These are phyloP conservation scores for Gossypium aridum DNA, from an alignment of 441 rosid species.

Conservation along the genomic window DNA sequence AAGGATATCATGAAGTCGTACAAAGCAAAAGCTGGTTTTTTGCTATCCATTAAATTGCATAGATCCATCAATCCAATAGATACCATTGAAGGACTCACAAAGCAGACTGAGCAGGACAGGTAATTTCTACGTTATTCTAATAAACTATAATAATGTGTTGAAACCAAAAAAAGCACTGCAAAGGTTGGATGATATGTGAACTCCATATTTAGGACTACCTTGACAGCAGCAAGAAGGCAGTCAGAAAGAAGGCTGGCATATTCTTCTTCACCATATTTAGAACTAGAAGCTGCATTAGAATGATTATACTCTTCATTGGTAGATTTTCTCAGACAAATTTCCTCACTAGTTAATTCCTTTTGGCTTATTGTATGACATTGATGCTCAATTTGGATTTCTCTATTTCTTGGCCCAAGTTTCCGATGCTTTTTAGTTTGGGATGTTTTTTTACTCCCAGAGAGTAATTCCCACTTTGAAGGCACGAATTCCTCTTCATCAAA, in stretches of 20 bases:
- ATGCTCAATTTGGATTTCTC: slow-evolving; percentile 29
- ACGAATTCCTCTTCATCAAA: slow-evolving; percentile 71
- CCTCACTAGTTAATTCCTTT: slow-evolving; percentile 38
- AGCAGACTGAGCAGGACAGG: neutral
- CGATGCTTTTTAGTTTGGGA: slow-evolving; percentile 30
- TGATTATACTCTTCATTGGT: slow-evolving; percentile 27
- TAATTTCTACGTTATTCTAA: neutral
- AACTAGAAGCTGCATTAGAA: slow-evolving; percentile 32
- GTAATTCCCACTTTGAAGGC: slow-evolving; percentile 71
- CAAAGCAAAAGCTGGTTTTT: neutral
- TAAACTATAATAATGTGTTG: neutral
- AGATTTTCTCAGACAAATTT: slow-evolving; percentile 28
- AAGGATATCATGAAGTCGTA: neutral
- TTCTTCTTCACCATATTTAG: slow-evolving; percentile 43
- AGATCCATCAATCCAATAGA: neutral
- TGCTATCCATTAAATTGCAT: neutral
- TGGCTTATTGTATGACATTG: slow-evolving; percentile 32
- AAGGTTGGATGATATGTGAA: slow-evolving; percentile 6
- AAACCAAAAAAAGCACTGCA: neutral
- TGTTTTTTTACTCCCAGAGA: slow-evolving; percentile 44
- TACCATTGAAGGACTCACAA: neutral
- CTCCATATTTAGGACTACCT: slow-evolving; percentile 37
- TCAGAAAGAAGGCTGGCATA: slow-evolving; percentile 55
- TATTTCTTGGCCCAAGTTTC: slow-evolving; percentile 26
- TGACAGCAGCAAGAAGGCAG: slow-evolving; percentile 84